These are phyloP conservation scores for Pezicula neosporulosa DNA, from an alignment of 2,329 filamentous ascomycete genomes.

Conservation along the genomic window DNA sequence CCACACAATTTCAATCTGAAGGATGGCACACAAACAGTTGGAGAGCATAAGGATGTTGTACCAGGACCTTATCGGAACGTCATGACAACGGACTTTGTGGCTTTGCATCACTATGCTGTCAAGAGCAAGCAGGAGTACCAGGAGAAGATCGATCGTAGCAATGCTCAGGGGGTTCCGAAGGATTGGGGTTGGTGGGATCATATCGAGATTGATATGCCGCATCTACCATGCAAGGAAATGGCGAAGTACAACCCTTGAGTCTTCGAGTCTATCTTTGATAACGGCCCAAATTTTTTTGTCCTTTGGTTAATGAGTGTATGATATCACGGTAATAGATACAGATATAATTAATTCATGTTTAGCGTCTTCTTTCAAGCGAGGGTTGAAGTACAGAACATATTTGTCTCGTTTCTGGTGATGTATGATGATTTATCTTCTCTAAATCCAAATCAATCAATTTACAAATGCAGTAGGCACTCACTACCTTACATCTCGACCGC, in stretches of 20 bases:
- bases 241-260: conserved; percentile 17
- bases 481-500: no score
- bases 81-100: conserved; percentile 26
- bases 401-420: no score
- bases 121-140: conserved; percentile 30
- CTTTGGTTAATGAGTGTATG: no score
- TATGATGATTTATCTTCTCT: no score
- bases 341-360: no score
- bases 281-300: no score
- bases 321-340: no score
- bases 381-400: no score
- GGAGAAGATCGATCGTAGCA: conserved; percentile 25
- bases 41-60: conserved; percentile 22
- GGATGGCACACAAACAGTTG: conserved; percentile 18
- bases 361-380: no score
- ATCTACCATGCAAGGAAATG: conserved; percentile 23
- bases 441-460: no score
- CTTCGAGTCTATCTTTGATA: neutral
- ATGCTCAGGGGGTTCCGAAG: conserved; percentile 23
- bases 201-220: conserved; percentile 18
- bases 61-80: conserved; percentile 21
- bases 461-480: no score
- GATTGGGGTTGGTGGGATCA: conserved; percentile 20
- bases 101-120: conserved; percentile 30
- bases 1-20: conserved; percentile 22